A percentile compares a stretch with the other conserved stretches of the same genome.
Evolutionary conservation across 2,329 filamentous ascomycete species (phyloP).

Genomic region (Herpotrichia juniperi): DNA sequence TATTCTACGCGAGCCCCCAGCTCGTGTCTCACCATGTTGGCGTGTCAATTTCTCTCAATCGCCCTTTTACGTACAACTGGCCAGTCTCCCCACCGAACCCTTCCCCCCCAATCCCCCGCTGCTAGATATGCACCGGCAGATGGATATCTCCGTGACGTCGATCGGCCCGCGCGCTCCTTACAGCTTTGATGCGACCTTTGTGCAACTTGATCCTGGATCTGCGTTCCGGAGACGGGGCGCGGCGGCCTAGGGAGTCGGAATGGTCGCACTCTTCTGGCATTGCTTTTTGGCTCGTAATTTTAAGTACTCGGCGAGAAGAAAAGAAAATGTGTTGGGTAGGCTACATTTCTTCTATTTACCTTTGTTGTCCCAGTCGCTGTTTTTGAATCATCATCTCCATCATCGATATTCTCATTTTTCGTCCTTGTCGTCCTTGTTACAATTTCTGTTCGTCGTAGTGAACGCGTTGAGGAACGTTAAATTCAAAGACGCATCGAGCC

Average conservation of each 20-base stretch:
- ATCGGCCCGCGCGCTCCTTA: neutral
- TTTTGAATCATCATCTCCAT: neutral
- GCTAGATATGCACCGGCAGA: neutral
- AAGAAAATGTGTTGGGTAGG: neutral
- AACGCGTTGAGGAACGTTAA: neutral
- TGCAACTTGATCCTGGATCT: neutral
- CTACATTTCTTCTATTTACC: neutral
- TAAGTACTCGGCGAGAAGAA: neutral
- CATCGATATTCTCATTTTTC: neutral
- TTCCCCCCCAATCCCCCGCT: no score
- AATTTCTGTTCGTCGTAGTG: neutral
- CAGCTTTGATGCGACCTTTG: neutral
- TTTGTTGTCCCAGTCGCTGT: neutral
- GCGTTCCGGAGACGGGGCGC: neutral
- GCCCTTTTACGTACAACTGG: constrained; percentile 1
- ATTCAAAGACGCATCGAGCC: neutral
- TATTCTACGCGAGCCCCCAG: neutral
- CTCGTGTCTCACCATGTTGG: neutral
- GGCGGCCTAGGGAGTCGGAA: neutral
- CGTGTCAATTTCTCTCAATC: neutral
- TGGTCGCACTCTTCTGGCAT: neutral
- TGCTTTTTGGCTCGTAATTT: constrained; percentile 3
- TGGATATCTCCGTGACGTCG: neutral
- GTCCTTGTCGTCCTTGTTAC: neutral
- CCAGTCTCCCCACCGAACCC: no score